Evolutionary conservation across 108 stramenopile genomes (phyloP), one percentile per base, ranked within the genome.

Genomic region (Asterionellopsis glacialis): DNA sequence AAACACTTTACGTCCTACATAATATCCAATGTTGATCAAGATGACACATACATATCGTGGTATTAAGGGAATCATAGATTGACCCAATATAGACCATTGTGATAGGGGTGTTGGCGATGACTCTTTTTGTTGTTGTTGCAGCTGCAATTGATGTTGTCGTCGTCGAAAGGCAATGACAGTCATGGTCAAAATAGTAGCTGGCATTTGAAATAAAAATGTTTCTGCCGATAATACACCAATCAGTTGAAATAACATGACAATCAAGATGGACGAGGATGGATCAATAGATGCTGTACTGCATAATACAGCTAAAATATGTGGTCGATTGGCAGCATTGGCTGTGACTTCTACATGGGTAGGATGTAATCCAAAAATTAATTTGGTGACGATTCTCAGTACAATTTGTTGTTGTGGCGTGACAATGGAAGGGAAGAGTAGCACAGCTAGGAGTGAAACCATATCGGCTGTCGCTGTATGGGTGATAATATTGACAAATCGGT

Each of bases 321-420:
- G 82, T 56, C 90, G 87, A 71, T 92, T 92, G 45, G 90, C 90
- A 7, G 81, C 85, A 74, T 92, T 92, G 60, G 83, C 87, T 0
- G 87, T 87, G 9, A 75, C 80, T 63, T 92, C 90, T 11, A 92
- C 87, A 57, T 92, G 90, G 11, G 81, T 71, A 6, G 91, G 87
- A 61, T 92, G 91, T 33, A 88, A 18, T 14, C 55, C 61, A 55
- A 91, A 91, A 15, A 88, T 61, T 4, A 86, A 18, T 47, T 82
- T 84, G 55, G 81, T 67, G 0, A 70, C 44, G 28, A 71, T 52
- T 47, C 56, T 43, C 33, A 77, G 48, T 22, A 59, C 39, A 24
- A 63, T 45, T 25, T 27, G 26, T 48, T 65, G 49, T 23, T 51
- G 59, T 18, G 27, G 44, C 26, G 49, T 33, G 21, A 27, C 28